Base-by-base conservation (phyloP, 2,329 filamentous ascomycete genomes). In the Helminthosporium solani region DNA sequence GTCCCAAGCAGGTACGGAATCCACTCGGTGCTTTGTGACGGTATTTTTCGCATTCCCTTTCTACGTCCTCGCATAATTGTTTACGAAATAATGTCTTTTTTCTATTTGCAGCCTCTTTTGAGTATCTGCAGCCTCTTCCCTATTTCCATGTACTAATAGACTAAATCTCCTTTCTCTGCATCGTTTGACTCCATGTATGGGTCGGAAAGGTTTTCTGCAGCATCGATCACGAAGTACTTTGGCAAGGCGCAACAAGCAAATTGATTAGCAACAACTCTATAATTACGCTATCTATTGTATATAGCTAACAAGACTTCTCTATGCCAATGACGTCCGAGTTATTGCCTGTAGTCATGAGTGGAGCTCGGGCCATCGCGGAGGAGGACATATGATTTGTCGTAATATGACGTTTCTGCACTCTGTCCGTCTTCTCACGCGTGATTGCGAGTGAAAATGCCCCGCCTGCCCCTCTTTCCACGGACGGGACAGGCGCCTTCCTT, bases 401-500 rank as follows among this genome's bases (percentile, higher is more conserved):
- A 7, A 12, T 27, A 12, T 27, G 44, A 42, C 40, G 44, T 40
- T 38, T 34, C 9, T 20, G 18, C 27, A n/a, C n/a, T n/a, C n/a
- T n/a, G n/a, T n/a, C n/a, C n/a, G 12, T 23, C 39, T 34, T 30
- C 27, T 28, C 44, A 20, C 39, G 18, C 34, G 39, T 34, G 40
- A 34, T 28, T 21, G 25, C 39, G 28, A 25, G 35, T 23, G 43
- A 40, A 33, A 27, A 57, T 57, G 54, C 54, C 54, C 54, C 54
- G 54, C 54, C 30, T 56, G 45, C 51, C 53, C 53, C 51, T 54
- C 51, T 21, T 42, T 49, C 20, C 50, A 27, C 38, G 16, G 36
- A 28, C 36, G 40, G 41, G 37, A 21, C 44, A 40, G 14, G 35
- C 50, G 59, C 62, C 64, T 67, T 56, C 64, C 65, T 63, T 52